Conservation (phyloP, 495 filamentous ascomycete species). For the Xylaria palmicola region DNA sequence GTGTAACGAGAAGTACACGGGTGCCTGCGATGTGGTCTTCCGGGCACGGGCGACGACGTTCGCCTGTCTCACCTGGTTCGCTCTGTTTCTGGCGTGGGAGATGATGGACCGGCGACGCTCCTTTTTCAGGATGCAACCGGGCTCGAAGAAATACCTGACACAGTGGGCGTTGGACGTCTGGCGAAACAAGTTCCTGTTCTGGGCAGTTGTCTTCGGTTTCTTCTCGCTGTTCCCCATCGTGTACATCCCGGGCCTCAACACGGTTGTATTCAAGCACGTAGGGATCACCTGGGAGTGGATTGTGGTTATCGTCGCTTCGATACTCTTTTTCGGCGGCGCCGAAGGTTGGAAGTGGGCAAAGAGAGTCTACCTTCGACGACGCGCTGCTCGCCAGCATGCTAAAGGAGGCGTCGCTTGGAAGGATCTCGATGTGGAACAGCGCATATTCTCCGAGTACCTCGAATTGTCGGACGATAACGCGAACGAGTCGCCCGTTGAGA, state of each 20-base stretch:
- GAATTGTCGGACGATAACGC: not conserved
- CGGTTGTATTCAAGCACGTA: slow-evolving; percentile 67
- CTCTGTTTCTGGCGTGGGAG: slow-evolving; percentile 73
- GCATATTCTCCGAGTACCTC: slow-evolving; percentile 40
- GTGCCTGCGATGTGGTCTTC: slow-evolving; percentile 64
- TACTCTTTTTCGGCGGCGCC: slow-evolving; percentile 62
- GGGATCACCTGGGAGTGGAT: slow-evolving; percentile 73
- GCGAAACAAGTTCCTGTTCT: slow-evolving; percentile 73
- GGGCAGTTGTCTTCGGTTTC: slow-evolving; percentile 64
- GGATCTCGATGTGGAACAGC: slow-evolving; percentile 41
- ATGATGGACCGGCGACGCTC: slow-evolving; percentile 66
- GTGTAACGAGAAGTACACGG: slow-evolving; percentile 61
- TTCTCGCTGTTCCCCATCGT: slow-evolving; percentile 69
- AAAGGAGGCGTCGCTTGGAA: slow-evolving; percentile 31
- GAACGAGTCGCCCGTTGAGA: slow-evolving; percentile 1
- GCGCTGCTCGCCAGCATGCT: slow-evolving; percentile 22
- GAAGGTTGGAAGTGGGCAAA: slow-evolving; percentile 71
- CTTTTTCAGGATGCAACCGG: slow-evolving; percentile 67
- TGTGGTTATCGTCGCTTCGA: slow-evolving; percentile 58
- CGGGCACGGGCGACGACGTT: slow-evolving; percentile 71
- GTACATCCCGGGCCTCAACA: slow-evolving; percentile 71
- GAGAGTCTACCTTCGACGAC: slow-evolving; percentile 40
- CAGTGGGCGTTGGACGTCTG: slow-evolving; percentile 59
- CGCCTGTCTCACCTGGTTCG: slow-evolving; percentile 71
- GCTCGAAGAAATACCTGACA: slow-evolving; percentile 49